A percentile compares a stretch with the other conserved stretches of the same genome.
These are phyloP conservation scores for Zoysia japonica DNA, from an alignment of 176 grass and related monocot genomes.

Conservation along the genomic window DNA sequence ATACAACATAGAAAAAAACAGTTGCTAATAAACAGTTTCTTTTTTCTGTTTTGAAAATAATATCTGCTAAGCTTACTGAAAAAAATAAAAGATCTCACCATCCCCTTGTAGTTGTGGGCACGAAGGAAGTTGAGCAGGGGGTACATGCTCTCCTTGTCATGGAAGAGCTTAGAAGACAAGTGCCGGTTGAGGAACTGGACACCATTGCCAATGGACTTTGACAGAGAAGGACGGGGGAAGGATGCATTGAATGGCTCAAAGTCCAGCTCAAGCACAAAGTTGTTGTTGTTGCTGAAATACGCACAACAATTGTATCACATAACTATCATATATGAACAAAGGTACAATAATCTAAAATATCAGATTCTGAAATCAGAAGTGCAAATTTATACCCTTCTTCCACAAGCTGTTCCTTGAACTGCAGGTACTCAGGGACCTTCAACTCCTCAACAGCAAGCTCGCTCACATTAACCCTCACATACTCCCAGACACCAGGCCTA, in stretches of 20 bases:
- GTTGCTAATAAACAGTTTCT: neutral
- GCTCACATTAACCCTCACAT: constrained; percentile 76
- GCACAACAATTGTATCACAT: neutral
- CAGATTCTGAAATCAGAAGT: neutral
- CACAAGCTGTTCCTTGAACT: constrained; percentile 97
- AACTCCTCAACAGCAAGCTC: constrained; percentile 92
- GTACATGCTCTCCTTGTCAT: constrained; percentile 96
- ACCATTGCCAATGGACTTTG: constrained; percentile 97
- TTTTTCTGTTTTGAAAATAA: neutral
- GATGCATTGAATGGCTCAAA: constrained; percentile 99
- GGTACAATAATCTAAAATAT: neutral
- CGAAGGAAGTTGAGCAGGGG: constrained; percentile 96
- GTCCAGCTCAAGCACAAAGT: constrained; percentile 90
- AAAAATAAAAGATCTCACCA: constrained; percentile 53
- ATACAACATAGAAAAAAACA: neutral
- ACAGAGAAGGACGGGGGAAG: constrained; percentile 88
- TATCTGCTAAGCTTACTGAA: neutral
- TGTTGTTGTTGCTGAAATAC: constrained; percentile 50
- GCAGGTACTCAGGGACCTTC: constrained; percentile 89
- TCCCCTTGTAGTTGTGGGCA: constrained; percentile 95
- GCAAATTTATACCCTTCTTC: constrained; percentile 64
- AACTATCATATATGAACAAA: neutral
- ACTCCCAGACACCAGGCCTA: constrained; percentile 95
- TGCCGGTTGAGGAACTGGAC: constrained; percentile 99
- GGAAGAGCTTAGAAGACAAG: constrained; percentile 94